Conservation (phyloP, 768 basidiomycete species). For the Megacollybia marginata region DNA sequence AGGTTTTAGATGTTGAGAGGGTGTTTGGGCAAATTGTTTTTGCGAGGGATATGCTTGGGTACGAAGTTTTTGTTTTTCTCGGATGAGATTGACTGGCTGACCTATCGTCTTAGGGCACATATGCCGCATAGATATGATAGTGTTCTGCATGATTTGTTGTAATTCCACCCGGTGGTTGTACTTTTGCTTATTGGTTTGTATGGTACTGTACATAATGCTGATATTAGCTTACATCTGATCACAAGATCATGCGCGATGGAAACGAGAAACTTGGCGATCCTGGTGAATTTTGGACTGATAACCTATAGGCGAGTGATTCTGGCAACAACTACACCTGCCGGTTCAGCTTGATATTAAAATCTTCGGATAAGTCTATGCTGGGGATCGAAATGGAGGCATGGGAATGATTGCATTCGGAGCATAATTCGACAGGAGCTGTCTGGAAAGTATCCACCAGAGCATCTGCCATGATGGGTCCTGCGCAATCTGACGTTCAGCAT, state of each 20-base stretch:
- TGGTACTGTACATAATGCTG: neutral
- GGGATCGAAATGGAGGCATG: too few species aligned
- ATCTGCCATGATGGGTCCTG: constrained; percentile 20
- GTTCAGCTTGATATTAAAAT: too few species aligned
- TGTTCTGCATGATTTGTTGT: constrained; percentile 63
- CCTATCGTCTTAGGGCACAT: constrained; percentile 43
- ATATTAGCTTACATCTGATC: too few species aligned
- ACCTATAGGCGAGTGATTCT: too few species aligned
- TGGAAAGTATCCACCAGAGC: too few species aligned
- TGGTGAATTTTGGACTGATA: too few species aligned
- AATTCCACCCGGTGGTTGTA: constrained; percentile 4
- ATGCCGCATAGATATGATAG: constrained; percentile 78
- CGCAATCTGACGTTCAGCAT: constrained; percentile 74
- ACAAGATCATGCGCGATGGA: too few species aligned
- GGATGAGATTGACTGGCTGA: neutral
- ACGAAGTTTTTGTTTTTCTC: constrained; percentile 14
- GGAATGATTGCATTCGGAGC: too few species aligned
- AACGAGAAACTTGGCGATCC: too few species aligned
- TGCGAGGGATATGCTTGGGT: constrained; percentile 78
- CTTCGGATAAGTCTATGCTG: too few species aligned
- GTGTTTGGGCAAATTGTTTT: constrained; percentile 80
- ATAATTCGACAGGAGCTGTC: too few species aligned
- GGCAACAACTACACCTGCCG: too few species aligned
- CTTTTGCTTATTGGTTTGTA: neutral
- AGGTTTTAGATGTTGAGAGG: constrained; percentile 68